Conservation (phyloP, 192 early-diverging fungal genomes). For the Linnemannia zychae region DNA sequence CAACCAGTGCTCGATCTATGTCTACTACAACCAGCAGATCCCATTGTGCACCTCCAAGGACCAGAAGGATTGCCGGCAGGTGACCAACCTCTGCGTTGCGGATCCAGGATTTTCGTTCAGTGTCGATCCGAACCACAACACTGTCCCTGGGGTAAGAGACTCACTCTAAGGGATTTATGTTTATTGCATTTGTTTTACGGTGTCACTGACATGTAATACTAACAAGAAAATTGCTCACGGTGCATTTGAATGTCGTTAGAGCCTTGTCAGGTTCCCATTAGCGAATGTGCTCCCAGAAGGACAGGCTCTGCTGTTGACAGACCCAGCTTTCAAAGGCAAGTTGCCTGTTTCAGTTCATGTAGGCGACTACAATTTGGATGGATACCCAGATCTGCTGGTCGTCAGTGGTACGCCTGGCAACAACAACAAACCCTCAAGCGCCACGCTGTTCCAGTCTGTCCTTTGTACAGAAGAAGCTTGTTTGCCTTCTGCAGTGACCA, state of each 20-base stretch:
- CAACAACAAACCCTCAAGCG: constrained; percentile 56
- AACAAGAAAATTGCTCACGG: too few relatives aligned
- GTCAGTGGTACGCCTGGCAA: constrained; percentile 64
- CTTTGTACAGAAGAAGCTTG: constrained; percentile 68
- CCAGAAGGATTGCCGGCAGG: constrained; percentile 71
- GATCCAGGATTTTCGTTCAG: constrained; percentile 75
- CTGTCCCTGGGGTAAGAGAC: constrained; percentile 47
- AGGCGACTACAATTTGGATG: constrained; percentile 92
- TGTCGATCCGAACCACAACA: constrained; percentile 65
- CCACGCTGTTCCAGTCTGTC: constrained; percentile 77
- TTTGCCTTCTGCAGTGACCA: constrained; percentile 52
- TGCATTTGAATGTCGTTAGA: constrained; percentile 14
- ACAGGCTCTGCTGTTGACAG: constrained; percentile 58
- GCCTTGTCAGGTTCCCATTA: constrained; percentile 61
- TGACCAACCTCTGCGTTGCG: constrained; percentile 78
- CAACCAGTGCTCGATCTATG: constrained; percentile 73
- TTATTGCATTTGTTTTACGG: too few relatives aligned
- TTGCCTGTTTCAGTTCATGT: constrained; percentile 69
- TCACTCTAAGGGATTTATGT: not conserved
- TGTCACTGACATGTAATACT: too few relatives aligned
- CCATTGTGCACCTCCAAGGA: constrained; percentile 74
- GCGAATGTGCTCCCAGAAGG: constrained; percentile 59
- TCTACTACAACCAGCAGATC: constrained; percentile 87
- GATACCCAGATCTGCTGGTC: constrained; percentile 90
- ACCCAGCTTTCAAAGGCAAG: constrained; percentile 63